These are phyloP conservation scores for Lathyrus sativus DNA, from an alignment of 306 rosid species.

Conservation along the genomic window DNA sequence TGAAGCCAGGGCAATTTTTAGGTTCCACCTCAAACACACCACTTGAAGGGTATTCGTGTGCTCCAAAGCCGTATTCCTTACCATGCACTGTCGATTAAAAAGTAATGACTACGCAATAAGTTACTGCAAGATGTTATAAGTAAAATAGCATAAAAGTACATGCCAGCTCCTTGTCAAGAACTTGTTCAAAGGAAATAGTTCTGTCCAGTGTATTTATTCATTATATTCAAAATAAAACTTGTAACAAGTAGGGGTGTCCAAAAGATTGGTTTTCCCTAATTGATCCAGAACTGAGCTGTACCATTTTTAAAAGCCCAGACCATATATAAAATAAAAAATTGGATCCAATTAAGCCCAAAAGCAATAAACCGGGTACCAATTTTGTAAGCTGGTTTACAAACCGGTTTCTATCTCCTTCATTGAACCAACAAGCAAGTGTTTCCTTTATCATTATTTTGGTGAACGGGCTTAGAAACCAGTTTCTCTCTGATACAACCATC, in stretches of 20 bases:
- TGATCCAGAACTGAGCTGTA: too few species aligned
- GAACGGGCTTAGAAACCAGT: too few species aligned
- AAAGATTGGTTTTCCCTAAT: too few species aligned
- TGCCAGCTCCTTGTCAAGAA: slow-evolving; percentile 20
- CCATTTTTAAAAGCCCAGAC: too few species aligned
- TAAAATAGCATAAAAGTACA: slow-evolving; percentile 22
- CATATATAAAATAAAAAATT: too few species aligned
- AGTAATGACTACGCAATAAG: slow-evolving; percentile 37
- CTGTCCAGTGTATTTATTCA: slow-evolving; percentile 5
- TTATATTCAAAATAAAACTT: slow-evolving; percentile 16
- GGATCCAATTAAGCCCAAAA: too few species aligned
- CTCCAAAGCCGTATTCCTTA: slow-evolving; percentile 89
- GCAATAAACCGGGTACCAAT: too few species aligned
- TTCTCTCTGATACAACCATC: too few species aligned
- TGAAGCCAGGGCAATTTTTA: slow-evolving; percentile 92
- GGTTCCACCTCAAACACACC: slow-evolving; percentile 98
- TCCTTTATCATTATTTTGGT: too few species aligned
- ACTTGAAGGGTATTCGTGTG: slow-evolving; percentile 85
- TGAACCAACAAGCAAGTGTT: too few species aligned
- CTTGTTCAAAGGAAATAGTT: slow-evolving; percentile 18
- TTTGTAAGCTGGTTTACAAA: too few species aligned
- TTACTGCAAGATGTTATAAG: slow-evolving; percentile 24
- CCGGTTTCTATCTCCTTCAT: too few species aligned
- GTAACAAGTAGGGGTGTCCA: not conserved
- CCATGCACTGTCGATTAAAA: slow-evolving; percentile 69